phyloP scores from a whole-genome alignment of 2,329 filamentous ascomycete species.

The Metarhizium anisopliae region DNA sequence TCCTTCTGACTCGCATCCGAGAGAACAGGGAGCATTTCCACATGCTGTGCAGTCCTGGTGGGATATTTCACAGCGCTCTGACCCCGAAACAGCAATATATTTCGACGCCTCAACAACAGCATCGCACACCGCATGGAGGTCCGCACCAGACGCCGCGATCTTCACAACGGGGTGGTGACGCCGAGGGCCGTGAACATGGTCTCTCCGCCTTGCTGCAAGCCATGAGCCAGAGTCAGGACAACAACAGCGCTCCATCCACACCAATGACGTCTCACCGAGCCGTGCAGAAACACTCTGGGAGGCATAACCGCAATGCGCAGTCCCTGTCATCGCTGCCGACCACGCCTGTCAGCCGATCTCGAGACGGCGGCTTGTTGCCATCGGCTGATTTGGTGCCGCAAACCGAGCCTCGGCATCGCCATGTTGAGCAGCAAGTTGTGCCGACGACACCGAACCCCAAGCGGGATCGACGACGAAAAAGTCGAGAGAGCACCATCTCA shows the following conservation, averaged over 20 bases:
- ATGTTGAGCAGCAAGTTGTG: slow-evolving; percentile 28
- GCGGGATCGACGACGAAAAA: slow-evolving; percentile 48
- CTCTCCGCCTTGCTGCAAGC: slow-evolving; percentile 78
- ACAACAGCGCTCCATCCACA: slow-evolving; percentile 65
- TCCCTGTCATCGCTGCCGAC: slow-evolving; percentile 78
- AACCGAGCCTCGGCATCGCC: slow-evolving; percentile 45
- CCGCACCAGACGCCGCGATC: slow-evolving; percentile 43
- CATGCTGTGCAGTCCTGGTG: slow-evolving; percentile 65
- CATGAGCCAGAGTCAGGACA: slow-evolving; percentile 53
- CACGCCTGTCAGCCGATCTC: slow-evolving; percentile 54
- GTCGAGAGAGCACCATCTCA: slow-evolving; percentile 80
- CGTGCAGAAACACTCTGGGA: slow-evolving; percentile 40
- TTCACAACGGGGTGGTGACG: slow-evolving; percentile 15
- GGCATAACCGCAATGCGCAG: slow-evolving; percentile 68
- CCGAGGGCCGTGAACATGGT: slow-evolving; percentile 38
- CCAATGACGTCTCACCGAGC: slow-evolving; percentile 42
- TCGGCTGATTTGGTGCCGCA: slow-evolving; percentile 54
- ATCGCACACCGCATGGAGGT: slow-evolving; percentile 31
- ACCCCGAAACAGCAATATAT: slow-evolving; percentile 44
- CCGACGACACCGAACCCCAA: slow-evolving; percentile 35
- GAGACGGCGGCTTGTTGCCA: slow-evolving; percentile 46
- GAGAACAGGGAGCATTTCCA: slow-evolving; percentile 86
- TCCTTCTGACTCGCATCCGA: slow-evolving; percentile 73
- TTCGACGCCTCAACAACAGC: slow-evolving; percentile 36
- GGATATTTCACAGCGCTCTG: slow-evolving; percentile 53